Evolutionary conservation across 768 basidiomycete species (phyloP).

Genomic region (Cubamyces lactineus): DNA sequence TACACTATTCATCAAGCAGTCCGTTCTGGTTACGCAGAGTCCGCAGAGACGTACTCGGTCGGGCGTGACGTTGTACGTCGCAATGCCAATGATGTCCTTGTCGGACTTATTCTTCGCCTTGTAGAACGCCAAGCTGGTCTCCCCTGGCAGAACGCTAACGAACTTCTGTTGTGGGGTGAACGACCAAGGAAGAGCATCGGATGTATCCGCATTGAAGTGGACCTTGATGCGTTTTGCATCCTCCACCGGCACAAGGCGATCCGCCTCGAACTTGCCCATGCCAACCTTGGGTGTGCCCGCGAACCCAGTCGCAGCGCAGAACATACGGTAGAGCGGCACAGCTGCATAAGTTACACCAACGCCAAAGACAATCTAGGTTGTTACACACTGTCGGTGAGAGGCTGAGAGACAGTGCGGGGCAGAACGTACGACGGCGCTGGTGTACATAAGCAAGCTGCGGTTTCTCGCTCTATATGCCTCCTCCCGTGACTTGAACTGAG

Average conservation of each 20-base stretch:
- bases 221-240: constrained; percentile 82
- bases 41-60: constrained; percentile 67
- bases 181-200: constrained; percentile 89
- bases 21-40: background rate
- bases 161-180: constrained; percentile 91
- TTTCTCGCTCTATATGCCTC: constrained; percentile 61
- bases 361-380: constrained; percentile 68
- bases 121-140: constrained; percentile 96
- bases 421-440: constrained; percentile 72
- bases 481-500: constrained; percentile 39
- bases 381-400: background rate
- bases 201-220: constrained; percentile 92
- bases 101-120: constrained; percentile 84
- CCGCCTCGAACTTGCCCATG: constrained; percentile 81
- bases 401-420: background rate
- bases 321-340: constrained; percentile 96
- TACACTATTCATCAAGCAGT: constrained; percentile 1
- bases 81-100: constrained; percentile 95
- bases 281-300: constrained; percentile 92
- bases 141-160: constrained; percentile 91
- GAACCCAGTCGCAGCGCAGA: constrained; percentile 97
- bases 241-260: constrained; percentile 78
- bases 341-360: constrained; percentile 94
- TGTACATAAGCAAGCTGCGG: constrained; percentile 81
- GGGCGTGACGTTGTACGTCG: constrained; percentile 99